Conservation (phyloP, 1,139 yeast species). For the Candida freyschussii region DNA sequence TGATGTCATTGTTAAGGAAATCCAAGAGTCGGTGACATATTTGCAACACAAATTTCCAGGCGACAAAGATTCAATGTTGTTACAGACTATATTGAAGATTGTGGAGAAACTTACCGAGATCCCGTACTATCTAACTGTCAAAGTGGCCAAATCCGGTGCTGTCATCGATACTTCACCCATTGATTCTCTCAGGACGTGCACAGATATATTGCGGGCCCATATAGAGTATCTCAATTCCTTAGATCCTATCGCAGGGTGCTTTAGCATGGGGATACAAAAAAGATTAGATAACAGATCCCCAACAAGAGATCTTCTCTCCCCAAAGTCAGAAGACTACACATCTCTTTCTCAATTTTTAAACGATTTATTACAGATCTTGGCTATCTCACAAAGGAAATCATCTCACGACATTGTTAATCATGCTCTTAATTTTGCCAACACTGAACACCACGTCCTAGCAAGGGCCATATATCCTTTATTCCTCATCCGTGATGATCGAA, state of each 20-base stretch:
- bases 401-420: constrained; percentile 28
- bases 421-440: constrained; percentile 29
- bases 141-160: constrained; percentile 11
- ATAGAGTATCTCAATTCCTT: constrained; percentile 20
- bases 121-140: constrained; percentile 15
- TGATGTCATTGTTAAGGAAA: constrained; percentile 13
- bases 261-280: constrained; percentile 46
- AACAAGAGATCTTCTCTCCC: constrained; percentile 38
- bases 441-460: constrained; percentile 44
- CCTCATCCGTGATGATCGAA: constrained; percentile 54
- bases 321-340: constrained; percentile 27
- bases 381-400: constrained; percentile 35
- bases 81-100: constrained; percentile 17
- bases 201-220: constrained; percentile 12
- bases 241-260: constrained; percentile 39
- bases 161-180: constrained; percentile 15
- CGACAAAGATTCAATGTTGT: constrained; percentile 17
- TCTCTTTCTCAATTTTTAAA: constrained; percentile 25
- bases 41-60: constrained; percentile 10
- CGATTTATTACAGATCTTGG: constrained; percentile 32
- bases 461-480: constrained; percentile 60
- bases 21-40: constrained; percentile 11
- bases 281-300: constrained; percentile 57
- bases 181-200: constrained; percentile 10
- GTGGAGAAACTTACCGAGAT: constrained; percentile 17